A percentile compares a stretch with the other conserved stretches of the same genome.
These are phyloP conservation scores for Backusella luteola DNA, from an alignment of 192 early-diverging fungal genomes.

Conservation along the genomic window DNA sequence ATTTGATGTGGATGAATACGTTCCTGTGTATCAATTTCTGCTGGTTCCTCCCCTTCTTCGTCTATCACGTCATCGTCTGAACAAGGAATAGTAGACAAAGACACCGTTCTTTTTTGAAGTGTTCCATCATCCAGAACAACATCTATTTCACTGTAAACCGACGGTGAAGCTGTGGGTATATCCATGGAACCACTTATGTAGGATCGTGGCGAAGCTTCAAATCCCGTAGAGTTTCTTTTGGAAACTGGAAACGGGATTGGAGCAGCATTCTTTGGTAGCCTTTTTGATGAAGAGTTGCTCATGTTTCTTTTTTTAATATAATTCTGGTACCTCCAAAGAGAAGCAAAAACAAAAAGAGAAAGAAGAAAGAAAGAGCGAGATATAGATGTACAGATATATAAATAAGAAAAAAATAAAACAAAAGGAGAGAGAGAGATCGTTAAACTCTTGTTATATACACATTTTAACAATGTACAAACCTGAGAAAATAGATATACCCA, in stretches of 20 bases:
- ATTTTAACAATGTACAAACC: neutral
- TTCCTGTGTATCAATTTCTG: neutral
- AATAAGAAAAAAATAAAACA: neutral
- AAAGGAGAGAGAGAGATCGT: neutral
- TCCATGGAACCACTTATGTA: neutral
- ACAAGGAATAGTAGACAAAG: constrained; percentile 34
- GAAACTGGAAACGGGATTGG: neutral
- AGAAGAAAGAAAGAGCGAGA: neutral
- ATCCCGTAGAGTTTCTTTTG: neutral
- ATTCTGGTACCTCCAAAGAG: neutral
- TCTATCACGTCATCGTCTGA: neutral
- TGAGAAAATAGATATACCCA: neutral
- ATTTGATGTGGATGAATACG: neutral
- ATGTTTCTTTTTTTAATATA: neutral
- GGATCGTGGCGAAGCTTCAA: neutral
- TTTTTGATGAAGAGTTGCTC: neutral
- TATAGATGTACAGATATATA: neutral
- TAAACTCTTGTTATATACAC: neutral
- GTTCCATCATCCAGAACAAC: constrained; percentile 43
- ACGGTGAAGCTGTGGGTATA: neutral
- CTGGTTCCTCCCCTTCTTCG: neutral
- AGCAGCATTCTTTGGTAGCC: neutral
- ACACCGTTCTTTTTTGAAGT: constrained; percentile 31
- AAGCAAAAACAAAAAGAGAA: neutral
- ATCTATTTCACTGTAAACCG: constrained; percentile 23